Evolutionary conservation across 306 rosid species (phyloP).

Genomic region (Cajanus cajan): DNA sequence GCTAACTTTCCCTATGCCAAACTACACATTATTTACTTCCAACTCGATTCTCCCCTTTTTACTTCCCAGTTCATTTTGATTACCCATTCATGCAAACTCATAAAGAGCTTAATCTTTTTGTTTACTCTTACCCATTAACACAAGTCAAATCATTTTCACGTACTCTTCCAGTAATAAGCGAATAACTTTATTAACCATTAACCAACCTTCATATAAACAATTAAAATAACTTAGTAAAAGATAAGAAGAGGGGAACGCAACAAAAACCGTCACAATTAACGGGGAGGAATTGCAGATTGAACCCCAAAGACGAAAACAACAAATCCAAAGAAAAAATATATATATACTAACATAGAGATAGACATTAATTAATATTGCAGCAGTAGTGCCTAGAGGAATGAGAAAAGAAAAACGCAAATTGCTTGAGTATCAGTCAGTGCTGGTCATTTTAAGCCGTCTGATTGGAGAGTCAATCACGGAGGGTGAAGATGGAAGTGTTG

Average conservation of each 20-base stretch:
- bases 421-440: constrained; percentile 26
- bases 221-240: constrained; percentile 32
- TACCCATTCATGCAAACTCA: not conserved
- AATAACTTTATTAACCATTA: constrained; percentile 15
- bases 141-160: constrained; percentile 32
- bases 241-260: not conserved
- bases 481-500: constrained; percentile 34
- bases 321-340: not conserved
- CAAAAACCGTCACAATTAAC: constrained; percentile 57
- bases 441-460: constrained; percentile 69
- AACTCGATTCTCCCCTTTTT: not conserved
- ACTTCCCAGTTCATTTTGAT: not conserved
- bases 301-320: constrained; percentile 8
- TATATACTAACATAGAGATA: not conserved
- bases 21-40: no score
- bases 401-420: not conserved
- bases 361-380: constrained; percentile 3
- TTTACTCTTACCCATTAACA: not conserved
- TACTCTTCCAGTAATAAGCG: not conserved
- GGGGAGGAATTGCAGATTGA: constrained; percentile 49
- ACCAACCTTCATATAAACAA: constrained; percentile 35
- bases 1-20: no score
- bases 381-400: not conserved
- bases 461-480: constrained; percentile 52
- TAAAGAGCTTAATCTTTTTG: constrained; percentile 6